phyloP scores from a whole-genome alignment of 2,329 filamentous ascomycete species.

The Diaporthe batatas region DNA sequence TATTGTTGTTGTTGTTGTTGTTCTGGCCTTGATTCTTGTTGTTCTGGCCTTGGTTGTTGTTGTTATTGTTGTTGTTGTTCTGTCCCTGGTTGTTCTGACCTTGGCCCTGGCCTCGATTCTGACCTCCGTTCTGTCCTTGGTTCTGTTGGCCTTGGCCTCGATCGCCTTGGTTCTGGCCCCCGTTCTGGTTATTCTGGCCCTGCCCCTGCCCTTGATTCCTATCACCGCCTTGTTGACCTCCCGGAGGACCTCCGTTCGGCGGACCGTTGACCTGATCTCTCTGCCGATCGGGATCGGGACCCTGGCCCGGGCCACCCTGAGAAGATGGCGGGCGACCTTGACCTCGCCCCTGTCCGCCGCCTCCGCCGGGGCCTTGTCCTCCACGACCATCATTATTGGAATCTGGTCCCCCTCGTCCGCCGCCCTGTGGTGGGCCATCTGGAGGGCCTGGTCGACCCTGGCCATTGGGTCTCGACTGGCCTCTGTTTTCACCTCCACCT shows the following conservation, averaged over 20 bases:
- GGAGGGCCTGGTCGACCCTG: constrained; percentile 10
- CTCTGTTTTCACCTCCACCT: not conserved
- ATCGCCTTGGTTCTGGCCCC: constrained; percentile 4
- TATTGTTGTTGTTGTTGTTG: not conserved
- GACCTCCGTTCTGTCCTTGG: not conserved
- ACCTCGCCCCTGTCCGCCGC: not conserved
- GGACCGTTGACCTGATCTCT: constrained; percentile 11
- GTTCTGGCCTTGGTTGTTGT: constrained; percentile 9
- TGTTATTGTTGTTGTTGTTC: constrained; percentile 16
- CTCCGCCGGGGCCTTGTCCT: constrained; percentile 1
- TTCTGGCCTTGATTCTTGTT: not conserved
- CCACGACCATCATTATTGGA: constrained; percentile 5
- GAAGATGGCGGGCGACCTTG: constrained; percentile 1
- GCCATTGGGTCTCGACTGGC: constrained; percentile 5
- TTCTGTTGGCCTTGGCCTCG: constrained; percentile 5
- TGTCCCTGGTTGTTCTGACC: constrained; percentile 7
- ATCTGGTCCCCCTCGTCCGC: constrained; percentile 11
- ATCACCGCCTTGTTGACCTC: not conserved
- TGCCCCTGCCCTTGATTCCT: not conserved
- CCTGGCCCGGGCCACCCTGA: constrained; percentile 1
- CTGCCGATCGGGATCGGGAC: constrained; percentile 10
- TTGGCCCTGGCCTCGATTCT: constrained; percentile 17
- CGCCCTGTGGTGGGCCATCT: constrained; percentile 6
- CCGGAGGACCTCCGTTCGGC: not conserved
- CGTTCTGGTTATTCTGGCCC: not conserved